Base-by-base conservation (phyloP, 306 rosid species). In the Vigna trinervia region DNA sequence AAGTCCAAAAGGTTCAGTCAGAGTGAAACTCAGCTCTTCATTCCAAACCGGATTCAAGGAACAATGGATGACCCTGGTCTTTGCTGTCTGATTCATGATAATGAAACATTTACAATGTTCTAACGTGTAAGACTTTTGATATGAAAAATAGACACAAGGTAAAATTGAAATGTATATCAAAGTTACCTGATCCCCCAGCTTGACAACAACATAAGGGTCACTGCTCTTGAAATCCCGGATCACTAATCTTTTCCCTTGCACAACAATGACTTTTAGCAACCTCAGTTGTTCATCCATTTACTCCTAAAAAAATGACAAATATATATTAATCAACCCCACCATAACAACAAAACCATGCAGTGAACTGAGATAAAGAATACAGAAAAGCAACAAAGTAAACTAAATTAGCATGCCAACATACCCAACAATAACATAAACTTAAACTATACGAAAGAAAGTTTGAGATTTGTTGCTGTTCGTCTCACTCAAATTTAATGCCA, bases 191-290 rank as follows among this genome's bases (percentile, higher is more conserved):
- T 82, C 85, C 47, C 90, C 93, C 50, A 90, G 65, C 86, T 92
- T 92, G 85, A 88, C 84, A 60, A 92, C 82, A 75, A 88, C 97
- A 83, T 92, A 90, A 81, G 97, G 93, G 86, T 92, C 96, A 60
- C 97, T 92, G 67, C 87, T 90, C 89, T 28, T 59, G 85, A 92
- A 92, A 85, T 92, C 97, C n/a, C 96, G 90, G 79, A 92, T 89
- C 12, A 82, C 97, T 41, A 90, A 85, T 69, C 81, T 78, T 71
- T 82, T 90, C 57, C 96, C 97, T 87, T 87, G 90, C 82, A 88
- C 85, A 64, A 90, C 87, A 53, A 7, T 61, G 23, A 61, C 67
- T 30, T 61, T 61, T 32, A 61, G 67, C n/a, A 61, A 5, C 30
- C 92, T 90, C 82, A 84, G 36, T n/a, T 73, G 67, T 59, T 59